Base-by-base conservation (phyloP, 306 rosid genomes). In the Cucurbita argyrosperma region DNA sequence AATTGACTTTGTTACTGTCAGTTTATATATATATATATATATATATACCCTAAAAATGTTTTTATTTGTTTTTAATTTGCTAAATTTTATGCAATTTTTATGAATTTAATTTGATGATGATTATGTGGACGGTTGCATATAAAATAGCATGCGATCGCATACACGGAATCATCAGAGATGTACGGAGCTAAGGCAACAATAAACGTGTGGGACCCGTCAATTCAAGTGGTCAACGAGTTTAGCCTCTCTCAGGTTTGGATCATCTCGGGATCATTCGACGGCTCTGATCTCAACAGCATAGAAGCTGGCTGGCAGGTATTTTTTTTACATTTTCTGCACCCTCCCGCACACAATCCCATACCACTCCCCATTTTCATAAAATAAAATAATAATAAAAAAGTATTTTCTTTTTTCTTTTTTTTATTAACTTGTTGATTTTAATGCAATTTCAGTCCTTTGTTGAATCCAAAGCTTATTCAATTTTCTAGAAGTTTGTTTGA, bases 261-360 rank as follows among this genome's bases (percentile, higher is more conserved):
- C 57, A 90, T 93, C 47, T 93, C 96, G 4, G 98, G 98, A 14
- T 88, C 93, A 12, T 93, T 93, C 49, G 96, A 93, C 82, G 98
- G 98, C 85, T 58, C 97, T 56, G 98, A 93, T 86, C 97, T 93
- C 79, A 93, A 93, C 67, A 93, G 97, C 87, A 93, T 93, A 37
- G 98, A 93, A 88, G 98, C 96, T 75, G 98, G 98, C 67, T 93
- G 98, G 98, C 98, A 93, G 98, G 98, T 92, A 90, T 84, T 78
- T 67, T 67, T 43, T 70, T 73, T 78, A 79, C 77, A 57, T 71
- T 78, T 82, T 67, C 42, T 58, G 37, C 57, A 53, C 57, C 74
- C 64, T 16, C 16, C 75, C 65, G 5, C 78, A 75, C 74, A 40
- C 68, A 42, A 68, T 68, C 70, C 57, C 49, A 43, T 26, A 68